phyloP scores from a whole-genome alignment of 768 basidiomycete genomes.

The Phlegmacium glaucopus region DNA sequence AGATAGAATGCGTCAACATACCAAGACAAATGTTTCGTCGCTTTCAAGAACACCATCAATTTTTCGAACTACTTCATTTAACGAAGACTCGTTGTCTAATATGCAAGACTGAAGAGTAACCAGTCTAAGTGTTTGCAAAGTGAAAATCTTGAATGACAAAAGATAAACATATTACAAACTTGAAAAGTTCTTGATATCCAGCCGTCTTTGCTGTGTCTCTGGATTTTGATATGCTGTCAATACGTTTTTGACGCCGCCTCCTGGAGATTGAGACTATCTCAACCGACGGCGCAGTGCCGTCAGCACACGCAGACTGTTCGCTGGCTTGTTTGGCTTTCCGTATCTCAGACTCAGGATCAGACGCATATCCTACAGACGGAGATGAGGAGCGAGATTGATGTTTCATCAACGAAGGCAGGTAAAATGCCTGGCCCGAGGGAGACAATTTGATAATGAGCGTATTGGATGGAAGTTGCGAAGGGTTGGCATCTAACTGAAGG shows the following conservation, averaged over 20 bases:
- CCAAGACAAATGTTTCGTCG: slow-evolving; percentile 37
- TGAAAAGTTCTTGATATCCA: slow-evolving; percentile 65
- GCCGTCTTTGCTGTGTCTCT: slow-evolving; percentile 41
- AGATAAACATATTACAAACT: slow-evolving; percentile 41
- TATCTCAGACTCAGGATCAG: slow-evolving; percentile 64
- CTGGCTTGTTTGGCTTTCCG: slow-evolving; percentile 36
- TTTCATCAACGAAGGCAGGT: slow-evolving; percentile 40
- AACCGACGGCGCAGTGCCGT: slow-evolving; percentile 8
- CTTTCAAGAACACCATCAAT: slow-evolving; percentile 45
- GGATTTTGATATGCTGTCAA: slow-evolving; percentile 9
- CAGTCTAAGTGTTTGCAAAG: slow-evolving; percentile 34
- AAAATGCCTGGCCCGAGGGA: slow-evolving; percentile 59
- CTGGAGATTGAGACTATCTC: slow-evolving; percentile 23
- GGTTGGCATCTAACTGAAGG: slow-evolving; percentile 24
- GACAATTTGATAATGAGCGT: slow-evolving; percentile 65
- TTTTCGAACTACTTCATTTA: slow-evolving; percentile 43
- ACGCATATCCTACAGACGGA: slow-evolving; percentile 61
- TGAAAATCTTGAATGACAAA: not conserved
- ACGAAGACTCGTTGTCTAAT: slow-evolving; percentile 45
- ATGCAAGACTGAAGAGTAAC: slow-evolving; percentile 51
- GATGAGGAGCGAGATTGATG: slow-evolving; percentile 44
- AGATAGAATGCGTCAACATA: slow-evolving; percentile 25
- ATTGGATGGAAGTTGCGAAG: slow-evolving; percentile 62
- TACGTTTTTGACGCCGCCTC: slow-evolving; percentile 30
- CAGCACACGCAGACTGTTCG: slow-evolving; percentile 9